These are phyloP conservation scores for Aspergillus amoenus DNA, from an alignment of 2,329 filamentous ascomycete species.

Conservation along the genomic window DNA sequence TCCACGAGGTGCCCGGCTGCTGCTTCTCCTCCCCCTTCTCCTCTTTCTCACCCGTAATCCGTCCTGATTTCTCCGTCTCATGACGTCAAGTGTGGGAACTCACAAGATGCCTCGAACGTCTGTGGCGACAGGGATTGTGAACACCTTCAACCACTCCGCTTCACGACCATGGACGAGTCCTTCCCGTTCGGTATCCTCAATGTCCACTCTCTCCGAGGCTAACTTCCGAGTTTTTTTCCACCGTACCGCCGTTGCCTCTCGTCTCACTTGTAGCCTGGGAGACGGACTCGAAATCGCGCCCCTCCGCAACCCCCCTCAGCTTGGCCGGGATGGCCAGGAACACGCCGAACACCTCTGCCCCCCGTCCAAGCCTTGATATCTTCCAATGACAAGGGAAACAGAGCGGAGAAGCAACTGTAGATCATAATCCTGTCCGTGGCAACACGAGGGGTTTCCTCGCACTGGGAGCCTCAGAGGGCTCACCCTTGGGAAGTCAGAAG, in stretches of 20 bases:
- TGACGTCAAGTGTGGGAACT: constrained; percentile 14
- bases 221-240: constrained; percentile 4
- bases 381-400: constrained; percentile 1
- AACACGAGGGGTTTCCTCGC: not conserved
- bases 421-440: constrained; percentile 2
- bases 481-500: not conserved
- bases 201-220: constrained; percentile 8
- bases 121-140: constrained; percentile 13
- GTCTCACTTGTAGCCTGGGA: not conserved
- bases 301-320: not conserved
- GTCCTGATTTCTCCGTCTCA: constrained; percentile 1
- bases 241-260: constrained; percentile 8
- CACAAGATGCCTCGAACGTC: constrained; percentile 1
- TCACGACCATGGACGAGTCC: constrained; percentile 7
- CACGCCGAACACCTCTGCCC: constrained; percentile 7
- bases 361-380: not conserved
- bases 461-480: not conserved
- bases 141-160: constrained; percentile 11
- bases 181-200: constrained; percentile 10
- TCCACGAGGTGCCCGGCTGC: not conserved
- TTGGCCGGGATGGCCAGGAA: constrained; percentile 7
- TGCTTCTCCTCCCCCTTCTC: not conserved
- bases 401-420: constrained; percentile 13
- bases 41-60: not conserved
- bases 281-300: not conserved